A percentile compares a stretch with the other conserved stretches of the same genome.
These are phyloP conservation scores for Yamadazyma diospyri DNA, from an alignment of 1,139 yeast genomes.

Conservation along the genomic window DNA sequence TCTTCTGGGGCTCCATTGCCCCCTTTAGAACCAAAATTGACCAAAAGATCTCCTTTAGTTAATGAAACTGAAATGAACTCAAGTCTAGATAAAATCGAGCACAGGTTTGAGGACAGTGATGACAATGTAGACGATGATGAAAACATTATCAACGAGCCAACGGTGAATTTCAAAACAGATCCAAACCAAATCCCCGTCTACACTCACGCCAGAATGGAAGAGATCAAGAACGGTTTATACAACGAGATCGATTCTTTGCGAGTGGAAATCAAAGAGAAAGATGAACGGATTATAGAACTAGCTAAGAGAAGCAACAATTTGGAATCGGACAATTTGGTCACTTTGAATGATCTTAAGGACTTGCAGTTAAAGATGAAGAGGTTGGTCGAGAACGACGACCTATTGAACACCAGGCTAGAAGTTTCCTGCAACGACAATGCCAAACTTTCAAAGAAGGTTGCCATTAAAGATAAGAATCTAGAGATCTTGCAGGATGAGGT, in stretches of 20 bases:
- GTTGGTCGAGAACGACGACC: conserved; percentile 22
- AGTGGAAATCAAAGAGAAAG: conserved; percentile 15
- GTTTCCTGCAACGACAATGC: conserved; percentile 31
- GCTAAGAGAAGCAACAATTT: conserved; percentile 19
- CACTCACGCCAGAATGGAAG: conserved; percentile 28
- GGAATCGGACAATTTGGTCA: conserved; percentile 18
- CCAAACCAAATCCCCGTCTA: conserved; percentile 38
- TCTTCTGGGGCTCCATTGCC: conserved; percentile 2
- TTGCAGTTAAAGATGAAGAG: conserved; percentile 19
- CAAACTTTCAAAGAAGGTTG: conserved; percentile 25
- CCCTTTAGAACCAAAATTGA: background rate
- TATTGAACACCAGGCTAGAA: conserved; percentile 26
- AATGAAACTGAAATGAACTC: conserved; percentile 3
- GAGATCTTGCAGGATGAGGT: conserved; percentile 4
- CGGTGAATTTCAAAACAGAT: conserved; percentile 30
- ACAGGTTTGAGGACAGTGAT: conserved; percentile 22
- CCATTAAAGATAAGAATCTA: conserved; percentile 16
- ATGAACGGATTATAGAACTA: conserved; percentile 19
- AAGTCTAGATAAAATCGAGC: conserved; percentile 1
- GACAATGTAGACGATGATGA: conserved; percentile 17
- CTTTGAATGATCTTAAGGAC: conserved; percentile 21
- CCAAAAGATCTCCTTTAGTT: conserved; percentile 10
- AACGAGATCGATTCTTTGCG: conserved; percentile 18
- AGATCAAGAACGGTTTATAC: conserved; percentile 25
- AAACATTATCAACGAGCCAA: conserved; percentile 20